These are phyloP conservation scores for Suillus ampliporus DNA, from an alignment of 768 basidiomycete species.

Conservation along the genomic window DNA sequence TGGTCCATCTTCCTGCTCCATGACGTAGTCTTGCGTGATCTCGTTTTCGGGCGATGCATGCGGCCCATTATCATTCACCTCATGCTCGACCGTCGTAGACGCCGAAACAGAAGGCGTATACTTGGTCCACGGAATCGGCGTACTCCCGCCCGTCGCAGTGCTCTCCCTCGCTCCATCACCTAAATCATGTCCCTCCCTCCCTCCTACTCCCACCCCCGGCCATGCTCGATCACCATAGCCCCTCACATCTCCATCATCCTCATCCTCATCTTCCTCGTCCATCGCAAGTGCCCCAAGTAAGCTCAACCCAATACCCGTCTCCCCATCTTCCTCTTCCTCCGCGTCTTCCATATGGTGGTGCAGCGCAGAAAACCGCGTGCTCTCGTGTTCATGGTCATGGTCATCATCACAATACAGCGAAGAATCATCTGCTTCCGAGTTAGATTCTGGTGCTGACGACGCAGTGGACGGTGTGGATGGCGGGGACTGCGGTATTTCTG, in stretches of 20 bases:
- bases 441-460: slow-evolving; percentile 1
- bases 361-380: slow-evolving; percentile 31
- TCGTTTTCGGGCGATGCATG: neutral
- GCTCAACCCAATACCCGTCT: slow-evolving; percentile 72
- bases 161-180: slow-evolving; percentile 15
- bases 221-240: slow-evolving; percentile 17
- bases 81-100: slow-evolving; percentile 6
- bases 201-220: neutral
- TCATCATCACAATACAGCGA: slow-evolving; percentile 4
- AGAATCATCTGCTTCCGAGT: slow-evolving; percentile 3
- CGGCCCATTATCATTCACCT: neutral
- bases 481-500: slow-evolving; percentile 11
- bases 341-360: slow-evolving; percentile 15
- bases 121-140: slow-evolving; percentile 34
- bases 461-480: slow-evolving; percentile 14
- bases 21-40: neutral
- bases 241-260: slow-evolving; percentile 24
- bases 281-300: slow-evolving; percentile 57
- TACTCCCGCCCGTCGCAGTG: slow-evolving; percentile 9
- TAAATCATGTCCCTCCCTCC: slow-evolving; percentile 10
- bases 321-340: slow-evolving; percentile 57
- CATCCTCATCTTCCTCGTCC: slow-evolving; percentile 36
- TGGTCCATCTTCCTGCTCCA: neutral
- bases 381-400: slow-evolving; percentile 21
- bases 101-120: slow-evolving; percentile 34